Conservation (phyloP, 2,329 filamentous ascomycete genomes). For the Pyrenochaeta sp. region DNA sequence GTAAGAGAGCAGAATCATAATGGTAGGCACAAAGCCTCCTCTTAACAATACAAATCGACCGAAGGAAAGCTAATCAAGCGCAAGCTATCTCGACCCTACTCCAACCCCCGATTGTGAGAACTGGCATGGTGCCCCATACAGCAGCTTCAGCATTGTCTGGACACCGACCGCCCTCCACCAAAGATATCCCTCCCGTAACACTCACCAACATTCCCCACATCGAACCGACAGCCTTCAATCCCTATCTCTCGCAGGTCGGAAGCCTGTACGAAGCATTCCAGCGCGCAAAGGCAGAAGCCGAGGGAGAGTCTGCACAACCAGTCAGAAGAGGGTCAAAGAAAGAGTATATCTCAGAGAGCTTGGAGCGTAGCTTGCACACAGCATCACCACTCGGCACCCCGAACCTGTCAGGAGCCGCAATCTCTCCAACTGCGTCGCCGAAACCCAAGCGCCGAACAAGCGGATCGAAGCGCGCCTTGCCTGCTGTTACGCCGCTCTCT, state of each 20-base stretch:
- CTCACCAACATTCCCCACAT: slow-evolving; percentile 87
- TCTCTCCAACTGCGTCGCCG: slow-evolving; percentile 58
- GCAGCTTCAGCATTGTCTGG: slow-evolving; percentile 72
- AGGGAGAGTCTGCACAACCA: slow-evolving; percentile 64
- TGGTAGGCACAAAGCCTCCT: slow-evolving; percentile 59
- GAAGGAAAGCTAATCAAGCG: slow-evolving; percentile 19
- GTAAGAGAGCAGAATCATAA: slow-evolving; percentile 83
- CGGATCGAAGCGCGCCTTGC: slow-evolving; percentile 66
- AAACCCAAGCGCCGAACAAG: slow-evolving; percentile 60
- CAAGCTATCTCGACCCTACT: slow-evolving; percentile 91
- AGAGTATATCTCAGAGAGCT: slow-evolving; percentile 59
- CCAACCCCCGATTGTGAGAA: slow-evolving; percentile 87
- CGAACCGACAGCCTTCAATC: slow-evolving; percentile 79
- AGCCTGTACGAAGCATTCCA: slow-evolving; percentile 89
- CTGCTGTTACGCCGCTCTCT: slow-evolving; percentile 83
- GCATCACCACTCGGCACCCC: slow-evolving; percentile 45
- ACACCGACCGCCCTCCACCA: slow-evolving; percentile 82
- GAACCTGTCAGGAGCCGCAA: slow-evolving; percentile 52
- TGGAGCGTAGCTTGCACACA: slow-evolving; percentile 53
- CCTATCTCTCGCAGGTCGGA: slow-evolving; percentile 86
- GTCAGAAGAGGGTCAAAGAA: slow-evolving; percentile 57
- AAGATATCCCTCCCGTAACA: slow-evolving; percentile 92
- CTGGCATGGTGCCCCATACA: slow-evolving; percentile 82
- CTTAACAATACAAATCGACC: background rate
- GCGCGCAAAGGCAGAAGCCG: slow-evolving; percentile 79